A percentile compares a stretch with the other conserved stretches of the same genome.
Evolutionary conservation across 768 basidiomycete genomes (phyloP).

Genomic region (Lactifluus volemus): DNA sequence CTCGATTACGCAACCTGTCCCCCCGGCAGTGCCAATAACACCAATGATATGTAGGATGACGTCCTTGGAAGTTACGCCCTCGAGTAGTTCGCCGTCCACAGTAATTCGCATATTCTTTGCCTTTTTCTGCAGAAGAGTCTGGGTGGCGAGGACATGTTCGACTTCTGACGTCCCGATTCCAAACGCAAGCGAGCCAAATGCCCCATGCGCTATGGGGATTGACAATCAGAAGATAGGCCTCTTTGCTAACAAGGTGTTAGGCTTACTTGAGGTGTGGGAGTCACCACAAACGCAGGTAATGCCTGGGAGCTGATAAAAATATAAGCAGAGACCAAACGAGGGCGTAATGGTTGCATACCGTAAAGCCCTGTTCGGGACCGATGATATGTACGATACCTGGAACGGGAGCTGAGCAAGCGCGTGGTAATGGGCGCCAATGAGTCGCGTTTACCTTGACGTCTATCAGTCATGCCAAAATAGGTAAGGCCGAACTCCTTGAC

Average conservation of each 20-base stretch:
- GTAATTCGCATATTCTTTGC: constrained; percentile 59
- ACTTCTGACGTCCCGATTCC: constrained; percentile 64
- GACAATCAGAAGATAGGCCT: not conserved
- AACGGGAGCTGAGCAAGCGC: not conserved
- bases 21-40: constrained; percentile 54
- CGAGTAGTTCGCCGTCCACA: constrained; percentile 46
- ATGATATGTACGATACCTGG: constrained; percentile 51
- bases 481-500: constrained; percentile 59
- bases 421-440: not conserved
- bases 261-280: constrained; percentile 53
- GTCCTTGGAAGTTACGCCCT: constrained; percentile 55
- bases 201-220: constrained; percentile 41
- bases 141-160: constrained; percentile 61
- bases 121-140: constrained; percentile 53
- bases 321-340: not conserved
- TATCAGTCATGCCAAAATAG: constrained; percentile 60
- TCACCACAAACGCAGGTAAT: constrained; percentile 53
- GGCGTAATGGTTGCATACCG: constrained; percentile 25
- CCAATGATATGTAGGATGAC: constrained; percentile 60
- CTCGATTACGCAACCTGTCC: constrained; percentile 57
- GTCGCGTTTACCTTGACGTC: constrained; percentile 43
- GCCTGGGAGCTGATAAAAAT: constrained; percentile 30
- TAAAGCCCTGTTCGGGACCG: constrained; percentile 60
- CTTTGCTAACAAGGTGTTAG: not conserved
- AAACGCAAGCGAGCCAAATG: constrained; percentile 59